A percentile compares a stretch with the other conserved stretches of the same genome.
Conservation (phyloP, 805 yeast genomes). For the Myxozyma mucilagina region DNA sequence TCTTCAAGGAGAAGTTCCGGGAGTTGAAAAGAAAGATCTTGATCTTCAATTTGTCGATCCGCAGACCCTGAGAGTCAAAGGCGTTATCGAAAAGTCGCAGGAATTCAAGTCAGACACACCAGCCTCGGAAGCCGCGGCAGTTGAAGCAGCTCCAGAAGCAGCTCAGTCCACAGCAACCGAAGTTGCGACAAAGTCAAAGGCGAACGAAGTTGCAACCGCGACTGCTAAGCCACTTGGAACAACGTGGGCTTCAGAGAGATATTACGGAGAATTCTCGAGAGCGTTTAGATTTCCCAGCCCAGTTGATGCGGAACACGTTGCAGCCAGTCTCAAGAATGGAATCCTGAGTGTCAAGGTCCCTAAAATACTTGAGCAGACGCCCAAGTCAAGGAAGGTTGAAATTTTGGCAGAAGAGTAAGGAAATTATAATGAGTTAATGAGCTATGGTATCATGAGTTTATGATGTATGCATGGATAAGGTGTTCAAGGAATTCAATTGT, state of each 20-base stretch:
- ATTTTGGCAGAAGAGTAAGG: conserved; percentile 11
- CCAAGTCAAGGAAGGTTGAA: conserved; percentile 10
- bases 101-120: conserved; percentile 14
- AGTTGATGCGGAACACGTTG: conserved; percentile 26
- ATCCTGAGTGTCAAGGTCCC: conserved; percentile 28
- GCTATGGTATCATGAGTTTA: too few species aligned
- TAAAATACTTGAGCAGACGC: conserved; percentile 8
- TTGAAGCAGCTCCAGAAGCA: neutral
- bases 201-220: neutral
- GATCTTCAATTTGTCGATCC: conserved; percentile 28
- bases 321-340: conserved; percentile 29
- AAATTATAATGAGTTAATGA: too few species aligned
- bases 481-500: too few species aligned
- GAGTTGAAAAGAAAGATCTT: conserved; percentile 27
- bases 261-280: conserved; percentile 28
- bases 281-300: conserved; percentile 30
- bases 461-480: too few species aligned
- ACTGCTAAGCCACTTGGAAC: conserved; percentile 1
- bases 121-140: neutral
- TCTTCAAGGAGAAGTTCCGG: conserved; percentile 32
- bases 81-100: conserved; percentile 22
- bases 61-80: conserved; percentile 28
- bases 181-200: neutral
- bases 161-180: neutral
- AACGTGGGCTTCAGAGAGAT: conserved; percentile 31